Evolutionary conservation across 1,139 yeast species (phyloP), one percentile per base, ranked within the genome.

Genomic region (Martiniozyma asiatica): DNA sequence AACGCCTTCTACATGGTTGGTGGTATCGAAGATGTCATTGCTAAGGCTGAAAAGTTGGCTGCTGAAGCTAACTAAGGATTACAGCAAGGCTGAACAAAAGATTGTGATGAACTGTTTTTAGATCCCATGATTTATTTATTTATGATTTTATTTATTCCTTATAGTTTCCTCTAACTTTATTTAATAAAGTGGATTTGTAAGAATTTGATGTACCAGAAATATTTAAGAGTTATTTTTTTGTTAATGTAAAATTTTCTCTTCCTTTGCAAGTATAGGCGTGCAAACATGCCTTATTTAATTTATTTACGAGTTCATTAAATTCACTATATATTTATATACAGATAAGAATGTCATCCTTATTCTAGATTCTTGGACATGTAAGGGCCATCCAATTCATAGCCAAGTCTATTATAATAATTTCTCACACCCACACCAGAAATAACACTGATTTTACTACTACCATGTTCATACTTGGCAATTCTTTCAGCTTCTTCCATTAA

Each of bases 1-100:
- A 81, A 79, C 60, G 98, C 98, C 55, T 89, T 89, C 94, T 89
- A 89, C 70, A 89, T 89, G 98, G 97, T 87, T 66, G 98, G 98
- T 72, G 94, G 94, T 73, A 85, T 89, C 56, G 96, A 85, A 64
- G 98, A 89, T 66, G 97, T 76, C 56, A 65, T 84, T 61, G 92
- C 96, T 61, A 89, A 89, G 78, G 97, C 96, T 60, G 97, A 87
- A 68, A 85, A 87, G 74, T 65, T 89, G 65, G 96, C 97, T 66
- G 73, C 94, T 62, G 95, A 84, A 68, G 69, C 89, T 55, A 73
- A 76, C 55, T 79, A 77, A 43, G 24, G 12, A 19, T 15, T 25
- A 14, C 20, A 18, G 11, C 20, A 26, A 26, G 23, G 14, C 28
- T 26, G 28, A 26, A 19, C 28, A 26, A 20, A 26, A 26, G 28